Evolutionary conservation across 2,329 filamentous ascomycete species (phyloP), one percentile per base, ranked within the genome.

Genomic region (Lachnellula cervina): DNA sequence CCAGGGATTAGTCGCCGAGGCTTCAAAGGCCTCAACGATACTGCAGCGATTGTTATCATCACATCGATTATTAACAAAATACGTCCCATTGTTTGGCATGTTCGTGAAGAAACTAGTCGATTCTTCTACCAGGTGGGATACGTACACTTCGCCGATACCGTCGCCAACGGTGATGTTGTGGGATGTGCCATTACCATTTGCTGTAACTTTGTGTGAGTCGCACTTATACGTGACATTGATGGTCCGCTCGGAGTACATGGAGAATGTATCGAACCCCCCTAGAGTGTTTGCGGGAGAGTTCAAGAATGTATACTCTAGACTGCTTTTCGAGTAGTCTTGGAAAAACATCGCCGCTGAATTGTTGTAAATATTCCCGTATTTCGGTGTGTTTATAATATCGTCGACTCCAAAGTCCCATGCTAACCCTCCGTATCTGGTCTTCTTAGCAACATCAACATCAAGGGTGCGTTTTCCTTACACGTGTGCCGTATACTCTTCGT

Each of bases 401-500:
- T 56, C 68, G 8, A 62, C 53, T 21, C 56, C 52, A 49, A 66
- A 71, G 2, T 67, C 70, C 5, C 71, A 68, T 2, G 69, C 69
- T 9, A 76, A 58, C 11, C 68, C 69, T 8, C 75, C 75, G 51
- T 73, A 76, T 48, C 73, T 76, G 25, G 4, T 8, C 6, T 8
- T 5, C 38, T 56, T 34, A 56, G 54, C 17, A 54, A 14, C 13
- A 43, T 21, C 2, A 32, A 32, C 9, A 45, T 21, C 2, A 5
- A 43, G 5, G 5, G 16, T 7, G 35, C 16, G 1, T 1, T 1
- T 4, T 23, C 0, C 64, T 57, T 53, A 71, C 72, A 69, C 71
- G 37, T 77, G 75, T 13, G 76, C 76, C 1, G 72, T 74, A 47
- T 74, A 77, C 49, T 74, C 66, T 21, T 75, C 65, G 23, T 73